Evolutionary conservation across 768 basidiomycete genomes (phyloP).

Genomic region (Suillus placidus): DNA sequence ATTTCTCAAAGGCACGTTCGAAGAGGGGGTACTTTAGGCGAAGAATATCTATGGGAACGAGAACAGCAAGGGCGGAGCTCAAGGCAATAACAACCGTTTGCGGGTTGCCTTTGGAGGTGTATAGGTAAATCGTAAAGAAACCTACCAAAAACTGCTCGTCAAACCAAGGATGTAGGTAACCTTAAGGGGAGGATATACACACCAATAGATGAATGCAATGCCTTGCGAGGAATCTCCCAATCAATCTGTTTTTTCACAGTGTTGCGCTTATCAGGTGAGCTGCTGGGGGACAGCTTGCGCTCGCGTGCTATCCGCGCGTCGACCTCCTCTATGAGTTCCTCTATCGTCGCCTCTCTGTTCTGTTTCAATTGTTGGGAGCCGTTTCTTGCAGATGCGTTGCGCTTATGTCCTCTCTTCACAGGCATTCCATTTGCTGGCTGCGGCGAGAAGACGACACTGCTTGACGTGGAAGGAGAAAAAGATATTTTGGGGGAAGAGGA

Average conservation of each 20-base stretch:
- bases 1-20: slow-evolving; percentile 68
- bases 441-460: slow-evolving; percentile 16
- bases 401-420: slow-evolving; percentile 36
- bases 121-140: slow-evolving; percentile 65
- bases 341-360: slow-evolving; percentile 20
- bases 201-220: slow-evolving; percentile 90
- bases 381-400: slow-evolving; percentile 25
- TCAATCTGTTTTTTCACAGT: slow-evolving; percentile 51
- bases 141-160: slow-evolving; percentile 41
- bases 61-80: slow-evolving; percentile 63
- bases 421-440: slow-evolving; percentile 38
- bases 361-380: slow-evolving; percentile 27
- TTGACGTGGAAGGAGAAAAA: slow-evolving; percentile 31
- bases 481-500: slow-evolving; percentile 53
- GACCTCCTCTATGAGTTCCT: slow-evolving; percentile 28
- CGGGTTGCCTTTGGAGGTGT: slow-evolving; percentile 50
- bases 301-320: slow-evolving; percentile 23
- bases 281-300: slow-evolving; percentile 21
- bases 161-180: neutral
- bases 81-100: slow-evolving; percentile 61
- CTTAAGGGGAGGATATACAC: slow-evolving; percentile 7
- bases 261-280: slow-evolving; percentile 16
- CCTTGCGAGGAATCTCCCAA: slow-evolving; percentile 91
- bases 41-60: slow-evolving; percentile 75
- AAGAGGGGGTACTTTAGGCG: slow-evolving; percentile 68